Evolutionary conservation across 106 monocot species (phyloP).

Genomic region (Dioscorea dumetorum): DNA sequence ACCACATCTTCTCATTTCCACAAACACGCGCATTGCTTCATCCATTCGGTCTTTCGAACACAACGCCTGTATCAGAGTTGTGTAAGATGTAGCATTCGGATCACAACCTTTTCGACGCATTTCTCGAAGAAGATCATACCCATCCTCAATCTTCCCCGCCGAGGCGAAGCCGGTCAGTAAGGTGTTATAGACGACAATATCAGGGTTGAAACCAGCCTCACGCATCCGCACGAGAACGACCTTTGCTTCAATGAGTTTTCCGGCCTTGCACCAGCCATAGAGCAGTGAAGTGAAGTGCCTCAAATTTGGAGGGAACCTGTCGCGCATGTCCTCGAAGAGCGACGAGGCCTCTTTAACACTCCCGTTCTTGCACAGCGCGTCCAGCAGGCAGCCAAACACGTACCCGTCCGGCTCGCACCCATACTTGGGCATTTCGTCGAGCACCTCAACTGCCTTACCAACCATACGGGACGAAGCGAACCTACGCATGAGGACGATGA

Average conservation of each 20-base stretch:
- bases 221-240: slow-evolving; percentile 56
- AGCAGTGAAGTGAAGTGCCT: slow-evolving; percentile 74
- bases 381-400: slow-evolving; percentile 69
- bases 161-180: slow-evolving; percentile 57
- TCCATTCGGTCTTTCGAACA: slow-evolving; percentile 54
- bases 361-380: slow-evolving; percentile 84
- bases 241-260: slow-evolving; percentile 78
- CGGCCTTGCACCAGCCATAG: slow-evolving; percentile 82
- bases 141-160: slow-evolving; percentile 72
- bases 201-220: slow-evolving; percentile 58
- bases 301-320: slow-evolving; percentile 52
- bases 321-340: slow-evolving; percentile 67
- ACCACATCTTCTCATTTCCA: slow-evolving; percentile 54
- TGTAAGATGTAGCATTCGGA: slow-evolving; percentile 72
- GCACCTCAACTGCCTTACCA: slow-evolving; percentile 52
- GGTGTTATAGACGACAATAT: slow-evolving; percentile 70
- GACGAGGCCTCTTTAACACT: slow-evolving; percentile 62
- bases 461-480: slow-evolving; percentile 63
- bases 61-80: slow-evolving; percentile 68
- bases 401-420: slow-evolving; percentile 40
- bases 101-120: slow-evolving; percentile 63
- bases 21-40: slow-evolving; percentile 73
- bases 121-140: slow-evolving; percentile 37
- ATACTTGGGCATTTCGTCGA: slow-evolving; percentile 67
- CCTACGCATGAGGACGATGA: slow-evolving; percentile 60